Percentiles rank a stretch among this genome's conserved stretches.
Evolutionary conservation across 1,284 basidiomycete species (phyloP).

Genomic region (Cutaneotrichosporon sp.): DNA sequence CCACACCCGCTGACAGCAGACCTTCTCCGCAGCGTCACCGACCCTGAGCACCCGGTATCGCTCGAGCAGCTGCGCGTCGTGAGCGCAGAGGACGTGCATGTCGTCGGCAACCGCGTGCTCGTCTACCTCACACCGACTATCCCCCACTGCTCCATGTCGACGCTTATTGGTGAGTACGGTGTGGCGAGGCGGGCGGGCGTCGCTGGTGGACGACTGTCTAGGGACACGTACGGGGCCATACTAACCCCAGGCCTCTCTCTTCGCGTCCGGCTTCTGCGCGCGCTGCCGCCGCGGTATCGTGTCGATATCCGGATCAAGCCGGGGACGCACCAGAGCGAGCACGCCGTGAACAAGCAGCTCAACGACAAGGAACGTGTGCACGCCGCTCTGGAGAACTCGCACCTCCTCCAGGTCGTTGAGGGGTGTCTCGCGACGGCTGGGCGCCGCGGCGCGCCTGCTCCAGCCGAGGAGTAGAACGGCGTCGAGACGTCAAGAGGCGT

Average conservation of each 20-base stretch:
- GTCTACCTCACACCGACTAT: conserved; percentile 96
- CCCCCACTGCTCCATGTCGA: conserved; percentile 97
- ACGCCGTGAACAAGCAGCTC: conserved; percentile 94
- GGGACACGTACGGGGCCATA: no score
- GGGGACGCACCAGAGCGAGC: conserved; percentile 92
- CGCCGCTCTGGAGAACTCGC: conserved; percentile 88
- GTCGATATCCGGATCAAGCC: conserved; percentile 89
- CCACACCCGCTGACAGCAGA: conserved; percentile 59
- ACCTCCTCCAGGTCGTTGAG: conserved; percentile 81
- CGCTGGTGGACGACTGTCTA: no score
- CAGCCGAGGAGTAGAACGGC: not conserved
- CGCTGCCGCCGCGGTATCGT: conserved; percentile 87
- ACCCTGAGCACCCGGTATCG: conserved; percentile 93
- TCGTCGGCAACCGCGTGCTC: conserved; percentile 66
- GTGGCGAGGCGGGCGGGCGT: no score
- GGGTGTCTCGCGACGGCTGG: conserved; percentile 65
- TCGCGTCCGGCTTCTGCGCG: conserved; percentile 81
- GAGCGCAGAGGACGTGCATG: conserved; percentile 75
- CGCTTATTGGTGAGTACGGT: conserved; percentile 81
- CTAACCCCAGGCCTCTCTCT: conserved; percentile 70
- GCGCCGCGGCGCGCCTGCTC: conserved; percentile 36
- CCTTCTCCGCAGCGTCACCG: conserved; percentile 84
- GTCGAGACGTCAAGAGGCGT: no score
- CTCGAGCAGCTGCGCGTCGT: conserved; percentile 96
- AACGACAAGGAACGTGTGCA: conserved; percentile 99